A percentile compares a stretch with the other conserved stretches of the same genome.
Evolutionary conservation across 1,284 basidiomycete species (phyloP).

Genomic region (Ustilago lituana): DNA sequence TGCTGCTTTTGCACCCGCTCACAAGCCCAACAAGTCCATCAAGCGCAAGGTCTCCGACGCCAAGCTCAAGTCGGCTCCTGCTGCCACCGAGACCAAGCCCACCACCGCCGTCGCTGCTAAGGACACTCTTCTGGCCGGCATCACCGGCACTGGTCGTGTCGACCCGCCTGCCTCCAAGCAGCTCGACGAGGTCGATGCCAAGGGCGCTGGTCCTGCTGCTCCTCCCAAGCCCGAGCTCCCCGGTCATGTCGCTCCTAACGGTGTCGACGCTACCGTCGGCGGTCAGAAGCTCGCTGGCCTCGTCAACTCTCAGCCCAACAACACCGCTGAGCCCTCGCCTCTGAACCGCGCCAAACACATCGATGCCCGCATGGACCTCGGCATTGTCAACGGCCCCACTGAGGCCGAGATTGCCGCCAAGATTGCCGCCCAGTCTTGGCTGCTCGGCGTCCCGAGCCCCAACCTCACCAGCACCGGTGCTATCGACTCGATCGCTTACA

Average conservation of each 20-base stretch:
- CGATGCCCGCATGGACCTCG: constrained; percentile 53
- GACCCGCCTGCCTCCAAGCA: constrained; percentile 49
- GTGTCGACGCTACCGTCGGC: constrained; percentile 42
- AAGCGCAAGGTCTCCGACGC: constrained; percentile 55
- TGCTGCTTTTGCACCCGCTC: constrained; percentile 54
- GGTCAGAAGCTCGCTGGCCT: constrained; percentile 50
- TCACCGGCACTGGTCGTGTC: constrained; percentile 28
- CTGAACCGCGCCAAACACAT: constrained; percentile 50
- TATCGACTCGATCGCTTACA: constrained; percentile 63
- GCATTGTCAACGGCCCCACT: constrained; percentile 37
- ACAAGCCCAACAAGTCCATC: constrained; percentile 54
- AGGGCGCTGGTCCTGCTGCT: constrained; percentile 34
- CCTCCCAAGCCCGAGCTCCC: constrained; percentile 36
- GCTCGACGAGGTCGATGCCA: constrained; percentile 52
- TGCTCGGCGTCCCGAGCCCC: constrained; percentile 48
- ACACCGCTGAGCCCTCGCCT: constrained; percentile 41
- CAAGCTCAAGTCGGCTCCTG: constrained; percentile 24
- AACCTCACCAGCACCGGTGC: constrained; percentile 51
- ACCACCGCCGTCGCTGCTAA: constrained; percentile 34
- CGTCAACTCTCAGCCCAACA: constrained; percentile 45
- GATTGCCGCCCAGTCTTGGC: constrained; percentile 50
- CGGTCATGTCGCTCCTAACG: constrained; percentile 39
- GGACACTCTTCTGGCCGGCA: constrained; percentile 21
- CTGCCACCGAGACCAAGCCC: constrained; percentile 3
- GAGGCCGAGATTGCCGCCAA: constrained; percentile 48